Evolutionary conservation across 1,139 yeast genomes (phyloP), one percentile per base, ranked within the genome.

Genomic region (Kluyveromyces sp.): DNA sequence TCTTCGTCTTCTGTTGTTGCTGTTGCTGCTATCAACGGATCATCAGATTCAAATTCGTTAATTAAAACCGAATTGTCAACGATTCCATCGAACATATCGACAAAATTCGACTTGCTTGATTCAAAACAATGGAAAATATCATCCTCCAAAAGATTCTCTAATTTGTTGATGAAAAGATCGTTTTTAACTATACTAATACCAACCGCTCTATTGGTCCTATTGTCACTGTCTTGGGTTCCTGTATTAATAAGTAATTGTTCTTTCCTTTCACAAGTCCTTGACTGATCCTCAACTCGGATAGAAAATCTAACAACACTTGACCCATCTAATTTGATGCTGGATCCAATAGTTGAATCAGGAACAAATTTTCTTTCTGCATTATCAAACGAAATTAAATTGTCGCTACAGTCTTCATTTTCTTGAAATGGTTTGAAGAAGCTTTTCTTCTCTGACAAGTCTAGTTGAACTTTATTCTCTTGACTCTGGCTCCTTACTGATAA

Each of bases 311-410:
- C 21, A 4, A 41, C 43, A 34, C 35, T 34, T 1, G 32, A 34
- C 3, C 43, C 39, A 15, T 41, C 43, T 10, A 41, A 21, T 28
- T 41, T 41, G n/a, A 41, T 27, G 34, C 43, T 41, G 10, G 43
- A 41, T 8, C 43, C 43, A 41, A 41, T 41, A 3, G 43, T 41
- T 25, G 37, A 39, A 26, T 34, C 38, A 7, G 34, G 43, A n/a
- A 27, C 25, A 3, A 29, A 34, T 10, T 28, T 26, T 34, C 32
- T 41, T 25, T 28, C 35, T 15, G 15, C 33, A 7, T 25, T 25
- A 21, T 27, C 33, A 8, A 5, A 15, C 7, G 34, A 26, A 3
- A 30, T 27, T 15, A 34, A 6, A 35, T 34, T 35, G 5, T 41
- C 39, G 35, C 34, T 34, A 15, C 5, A n/a, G 4, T 37, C 34